phyloP scores from a whole-genome alignment of 208 protist species.

The Wallacemonas rigidus region DNA sequence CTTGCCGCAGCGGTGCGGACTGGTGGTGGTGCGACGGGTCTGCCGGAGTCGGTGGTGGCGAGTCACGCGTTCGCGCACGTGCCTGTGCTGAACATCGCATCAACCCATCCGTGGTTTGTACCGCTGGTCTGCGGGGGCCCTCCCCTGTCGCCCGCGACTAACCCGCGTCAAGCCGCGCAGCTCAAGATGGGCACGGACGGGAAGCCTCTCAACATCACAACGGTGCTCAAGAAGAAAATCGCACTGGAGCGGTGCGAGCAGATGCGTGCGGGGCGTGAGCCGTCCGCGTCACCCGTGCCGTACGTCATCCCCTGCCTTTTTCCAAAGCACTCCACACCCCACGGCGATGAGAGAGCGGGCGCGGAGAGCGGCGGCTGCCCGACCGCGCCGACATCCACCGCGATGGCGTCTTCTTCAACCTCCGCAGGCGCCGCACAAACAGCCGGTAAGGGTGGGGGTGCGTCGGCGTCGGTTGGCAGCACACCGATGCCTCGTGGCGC shows the following conservation, averaged over 20 bases:
- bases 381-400: neutral
- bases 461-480: neutral
- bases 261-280: neutral
- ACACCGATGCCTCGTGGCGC: neutral
- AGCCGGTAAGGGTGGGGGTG: slow-evolving; percentile 14
- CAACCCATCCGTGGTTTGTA: slow-evolving; percentile 65
- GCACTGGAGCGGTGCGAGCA: slow-evolving; percentile 35
- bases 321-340: neutral
- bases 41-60: slow-evolving; percentile 22
- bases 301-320: slow-evolving; percentile 13
- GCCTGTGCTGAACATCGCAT: slow-evolving; percentile 61
- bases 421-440: slow-evolving; percentile 18
- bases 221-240: slow-evolving; percentile 54
- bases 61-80: slow-evolving; percentile 11
- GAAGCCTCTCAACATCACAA: slow-evolving; percentile 22
- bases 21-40: slow-evolving; percentile 22
- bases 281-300: neutral
- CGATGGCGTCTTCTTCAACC: neutral
- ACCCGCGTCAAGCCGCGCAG: slow-evolving; percentile 1
- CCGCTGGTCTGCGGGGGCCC: slow-evolving; percentile 36
- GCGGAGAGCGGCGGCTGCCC: neutral
- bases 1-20: slow-evolving; percentile 28
- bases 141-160: neutral
- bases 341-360: neutral
- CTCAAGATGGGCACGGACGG: neutral